Evolutionary conservation across 352 stramenopile species (phyloP).

Genomic region (Phytopythium kandeliae): DNA sequence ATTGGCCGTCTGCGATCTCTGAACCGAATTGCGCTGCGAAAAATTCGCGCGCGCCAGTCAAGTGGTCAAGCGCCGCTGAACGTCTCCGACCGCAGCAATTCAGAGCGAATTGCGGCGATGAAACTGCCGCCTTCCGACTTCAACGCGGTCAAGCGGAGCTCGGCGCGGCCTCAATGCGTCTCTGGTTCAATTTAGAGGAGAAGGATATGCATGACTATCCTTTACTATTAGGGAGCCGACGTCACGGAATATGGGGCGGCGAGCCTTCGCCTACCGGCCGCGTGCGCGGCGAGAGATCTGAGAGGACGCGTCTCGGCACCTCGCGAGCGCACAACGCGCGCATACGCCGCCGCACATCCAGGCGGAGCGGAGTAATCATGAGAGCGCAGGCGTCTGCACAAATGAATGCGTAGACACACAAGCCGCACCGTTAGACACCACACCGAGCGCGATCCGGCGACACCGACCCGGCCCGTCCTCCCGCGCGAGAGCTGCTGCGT

Average conservation of each 20-base stretch:
- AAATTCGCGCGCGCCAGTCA: too few species aligned
- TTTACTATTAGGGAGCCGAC: conserved; percentile 2
- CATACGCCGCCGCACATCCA: too few species aligned
- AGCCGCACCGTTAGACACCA: background rate
- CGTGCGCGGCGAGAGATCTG: background rate
- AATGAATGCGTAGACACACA: background rate
- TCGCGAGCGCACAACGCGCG: too few species aligned
- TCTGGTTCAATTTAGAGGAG: background rate
- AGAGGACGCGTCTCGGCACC: too few species aligned
- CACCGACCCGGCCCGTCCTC: background rate
- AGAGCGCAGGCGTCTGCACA: background rate
- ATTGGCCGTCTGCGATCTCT: too few species aligned
- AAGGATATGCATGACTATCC: conserved; percentile 3
- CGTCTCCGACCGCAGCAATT: background rate
- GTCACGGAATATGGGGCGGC: background rate
- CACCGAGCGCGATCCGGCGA: background rate
- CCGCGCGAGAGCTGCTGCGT: background rate
- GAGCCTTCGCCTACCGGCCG: background rate
- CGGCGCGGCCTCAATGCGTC: conserved; percentile 2
- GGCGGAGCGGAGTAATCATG: conserved; percentile 4
- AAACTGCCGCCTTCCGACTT: too few species aligned
- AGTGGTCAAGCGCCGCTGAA: too few species aligned
- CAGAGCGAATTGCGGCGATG: background rate
- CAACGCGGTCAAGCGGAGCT: background rate
- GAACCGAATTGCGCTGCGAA: background rate